A percentile compares a stretch with the other conserved stretches of the same genome.
These are phyloP conservation scores for Trichoderma asperellum DNA, from an alignment of 2,329 filamentous ascomycete genomes.

Conservation along the genomic window DNA sequence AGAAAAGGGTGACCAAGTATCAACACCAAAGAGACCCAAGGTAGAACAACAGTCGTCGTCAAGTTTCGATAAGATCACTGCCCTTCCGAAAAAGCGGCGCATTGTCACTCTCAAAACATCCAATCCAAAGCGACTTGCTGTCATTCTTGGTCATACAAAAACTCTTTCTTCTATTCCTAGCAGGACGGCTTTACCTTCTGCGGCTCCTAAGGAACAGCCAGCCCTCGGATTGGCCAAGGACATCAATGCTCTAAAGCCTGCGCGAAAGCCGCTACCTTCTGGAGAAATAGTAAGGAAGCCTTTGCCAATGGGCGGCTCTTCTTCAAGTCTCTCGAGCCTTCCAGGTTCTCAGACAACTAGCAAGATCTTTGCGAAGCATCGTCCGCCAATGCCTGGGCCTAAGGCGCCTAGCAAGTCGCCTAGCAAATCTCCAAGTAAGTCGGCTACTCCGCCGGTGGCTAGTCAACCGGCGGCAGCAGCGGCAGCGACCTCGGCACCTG, in stretches of 20 bases:
- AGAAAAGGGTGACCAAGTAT: constrained; percentile 44
- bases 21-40: constrained; percentile 47
- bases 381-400: constrained; percentile 33
- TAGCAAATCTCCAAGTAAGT: constrained; percentile 30
- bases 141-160: constrained; percentile 40
- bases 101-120: constrained; percentile 46
- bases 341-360: constrained; percentile 34
- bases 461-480: constrained; percentile 32
- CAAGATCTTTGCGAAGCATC: constrained; percentile 37
- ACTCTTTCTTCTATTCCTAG: constrained; percentile 32
- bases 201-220: constrained; percentile 37
- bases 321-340: constrained; percentile 36
- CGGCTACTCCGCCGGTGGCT: constrained; percentile 34
- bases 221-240: constrained; percentile 36
- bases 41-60: constrained; percentile 38
- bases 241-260: constrained; percentile 42
- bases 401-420: constrained; percentile 31
- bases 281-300: constrained; percentile 39
- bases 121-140: constrained; percentile 42
- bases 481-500: constrained; percentile 34
- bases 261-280: constrained; percentile 39
- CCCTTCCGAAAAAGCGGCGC: constrained; percentile 37
- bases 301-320: constrained; percentile 39
- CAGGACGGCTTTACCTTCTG: constrained; percentile 43
- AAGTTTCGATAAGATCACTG: constrained; percentile 29